Evolutionary conservation across 805 yeast species (phyloP).

Genomic region (Wilhelminamyces savonicus): DNA sequence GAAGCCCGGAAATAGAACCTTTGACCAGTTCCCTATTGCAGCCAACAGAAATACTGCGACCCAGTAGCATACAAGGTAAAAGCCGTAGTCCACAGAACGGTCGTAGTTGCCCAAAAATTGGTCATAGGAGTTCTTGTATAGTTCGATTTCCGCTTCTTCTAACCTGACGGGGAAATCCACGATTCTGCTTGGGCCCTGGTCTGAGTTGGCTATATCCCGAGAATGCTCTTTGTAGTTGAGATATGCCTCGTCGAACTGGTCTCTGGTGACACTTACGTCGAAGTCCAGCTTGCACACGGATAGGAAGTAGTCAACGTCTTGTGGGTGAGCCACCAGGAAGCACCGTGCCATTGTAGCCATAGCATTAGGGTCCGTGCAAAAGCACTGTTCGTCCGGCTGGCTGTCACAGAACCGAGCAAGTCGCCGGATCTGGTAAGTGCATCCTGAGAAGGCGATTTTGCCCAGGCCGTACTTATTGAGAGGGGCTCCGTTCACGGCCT

Average conservation of each 20-base stretch:
- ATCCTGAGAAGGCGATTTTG: slow-evolving; percentile 24
- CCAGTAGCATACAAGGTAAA: slow-evolving; percentile 27
- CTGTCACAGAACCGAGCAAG: slow-evolving; percentile 17
- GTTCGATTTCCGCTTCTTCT: slow-evolving; percentile 10
- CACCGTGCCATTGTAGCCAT: slow-evolving; percentile 34
- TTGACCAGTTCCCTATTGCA: slow-evolving; percentile 28
- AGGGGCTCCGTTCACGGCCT: slow-evolving; percentile 24
- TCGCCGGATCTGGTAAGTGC: slow-evolving; percentile 17
- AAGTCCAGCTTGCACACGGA: slow-evolving; percentile 16
- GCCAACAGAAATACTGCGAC: slow-evolving; percentile 16
- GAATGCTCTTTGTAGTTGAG: slow-evolving; percentile 4
- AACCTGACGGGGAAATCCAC: slow-evolving; percentile 21
- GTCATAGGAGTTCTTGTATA: slow-evolving; percentile 22
- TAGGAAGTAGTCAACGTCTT: slow-evolving; percentile 17
- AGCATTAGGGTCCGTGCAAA: slow-evolving; percentile 24
- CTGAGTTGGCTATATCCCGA: too few relatives aligned
- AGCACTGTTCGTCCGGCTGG: slow-evolving; percentile 9
- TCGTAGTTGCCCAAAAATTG: slow-evolving; percentile 37
- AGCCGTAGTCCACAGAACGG: slow-evolving; percentile 40
- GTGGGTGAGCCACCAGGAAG: slow-evolving; percentile 17
- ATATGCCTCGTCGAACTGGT: slow-evolving; percentile 15
- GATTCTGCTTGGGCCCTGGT: too few relatives aligned
- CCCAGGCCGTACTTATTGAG: slow-evolving; percentile 21
- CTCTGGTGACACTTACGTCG: slow-evolving; percentile 14
- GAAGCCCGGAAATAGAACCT: slow-evolving; percentile 16